Percentiles rank a stretch among this genome's conserved stretches.
Conservation (phyloP, 495 filamentous ascomycete genomes). For the Hypoxylon fuscum region DNA sequence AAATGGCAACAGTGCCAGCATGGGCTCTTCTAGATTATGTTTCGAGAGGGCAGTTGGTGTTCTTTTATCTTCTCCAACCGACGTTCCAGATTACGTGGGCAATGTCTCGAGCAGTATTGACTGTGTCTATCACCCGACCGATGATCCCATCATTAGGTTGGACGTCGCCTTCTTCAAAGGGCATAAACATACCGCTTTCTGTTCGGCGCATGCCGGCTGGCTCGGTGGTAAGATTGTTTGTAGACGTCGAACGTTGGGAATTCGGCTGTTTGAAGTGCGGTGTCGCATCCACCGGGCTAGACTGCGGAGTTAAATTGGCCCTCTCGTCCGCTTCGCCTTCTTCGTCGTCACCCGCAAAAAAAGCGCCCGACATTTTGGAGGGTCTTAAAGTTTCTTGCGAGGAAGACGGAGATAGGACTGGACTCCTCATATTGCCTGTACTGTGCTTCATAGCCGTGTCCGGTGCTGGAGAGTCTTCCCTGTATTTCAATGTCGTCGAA, state of each 20-base stretch:
- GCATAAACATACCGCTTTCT: constrained; percentile 86
- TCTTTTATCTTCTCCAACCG: constrained; percentile 79
- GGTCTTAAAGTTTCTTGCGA: constrained; percentile 81
- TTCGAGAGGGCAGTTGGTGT: not conserved
- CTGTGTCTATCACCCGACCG: constrained; percentile 86
- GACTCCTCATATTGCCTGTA: constrained; percentile 57
- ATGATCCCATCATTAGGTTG: constrained; percentile 68
- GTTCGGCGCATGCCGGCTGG: constrained; percentile 72
- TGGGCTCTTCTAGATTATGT: not conserved
- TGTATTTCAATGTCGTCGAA: constrained; percentile 90
- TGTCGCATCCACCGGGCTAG: constrained; percentile 27
- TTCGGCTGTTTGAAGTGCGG: constrained; percentile 33
- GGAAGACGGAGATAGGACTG: constrained; percentile 67
- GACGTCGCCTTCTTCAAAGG: constrained; percentile 75
- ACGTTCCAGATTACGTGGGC: constrained; percentile 98
- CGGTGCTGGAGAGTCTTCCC: constrained; percentile 78
- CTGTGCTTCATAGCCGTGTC: constrained; percentile 67
- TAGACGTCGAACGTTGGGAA: constrained; percentile 48
- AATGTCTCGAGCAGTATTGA: constrained; percentile 96
- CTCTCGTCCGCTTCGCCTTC: constrained; percentile 61
- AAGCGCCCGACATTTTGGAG: constrained; percentile 73
- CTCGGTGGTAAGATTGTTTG: constrained; percentile 49
- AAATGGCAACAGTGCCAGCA: not conserved
- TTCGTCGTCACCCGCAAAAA: constrained; percentile 63
- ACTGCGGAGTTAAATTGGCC: constrained; percentile 60